A percentile compares a stretch with the other conserved stretches of the same genome.
phyloP scores from a whole-genome alignment of 169 alveolate species.

The Eimeria sp. region DNA sequence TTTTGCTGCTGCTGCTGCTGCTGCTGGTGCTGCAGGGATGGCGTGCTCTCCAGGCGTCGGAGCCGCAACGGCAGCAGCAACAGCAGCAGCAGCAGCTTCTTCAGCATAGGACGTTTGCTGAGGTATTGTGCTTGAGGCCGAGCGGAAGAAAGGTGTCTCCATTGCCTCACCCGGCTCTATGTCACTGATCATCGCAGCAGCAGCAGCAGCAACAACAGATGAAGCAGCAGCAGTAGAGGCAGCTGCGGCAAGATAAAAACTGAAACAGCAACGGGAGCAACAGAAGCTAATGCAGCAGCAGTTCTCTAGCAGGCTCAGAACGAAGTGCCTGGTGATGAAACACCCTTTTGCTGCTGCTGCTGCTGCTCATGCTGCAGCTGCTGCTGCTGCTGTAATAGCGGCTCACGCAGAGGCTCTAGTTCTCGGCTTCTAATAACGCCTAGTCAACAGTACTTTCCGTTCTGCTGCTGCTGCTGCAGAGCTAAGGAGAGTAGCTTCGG shows the following conservation, averaged over 20 bases:
- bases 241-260: no score
- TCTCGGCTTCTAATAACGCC: not conserved
- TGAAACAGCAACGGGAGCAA: no score
- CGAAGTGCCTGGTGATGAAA: not conserved
- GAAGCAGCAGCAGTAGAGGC: not conserved
- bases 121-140: conserved; percentile 4
- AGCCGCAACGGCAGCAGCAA: conserved; percentile 17
- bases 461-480: not conserved
- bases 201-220: not conserved
- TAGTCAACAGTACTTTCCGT: not conserved
- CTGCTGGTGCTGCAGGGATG: not conserved
- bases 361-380: conserved; percentile 54
- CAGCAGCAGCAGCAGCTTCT: conserved; percentile 17
- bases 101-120: not conserved
- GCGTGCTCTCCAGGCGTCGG: not conserved
- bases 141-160: conserved; percentile 22
- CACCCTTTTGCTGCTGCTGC: not conserved
- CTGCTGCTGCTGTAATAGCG: conserved; percentile 30
- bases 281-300: no score
- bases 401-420: not conserved
- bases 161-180: not conserved
- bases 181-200: not conserved
- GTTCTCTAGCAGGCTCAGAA: not conserved
- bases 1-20: conserved; percentile 41
- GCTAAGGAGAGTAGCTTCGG: no score